Evolutionary conservation across 1,284 basidiomycete genomes (phyloP), one percentile per base, ranked within the genome.

Genomic region (Ceratobasidium sp.): DNA sequence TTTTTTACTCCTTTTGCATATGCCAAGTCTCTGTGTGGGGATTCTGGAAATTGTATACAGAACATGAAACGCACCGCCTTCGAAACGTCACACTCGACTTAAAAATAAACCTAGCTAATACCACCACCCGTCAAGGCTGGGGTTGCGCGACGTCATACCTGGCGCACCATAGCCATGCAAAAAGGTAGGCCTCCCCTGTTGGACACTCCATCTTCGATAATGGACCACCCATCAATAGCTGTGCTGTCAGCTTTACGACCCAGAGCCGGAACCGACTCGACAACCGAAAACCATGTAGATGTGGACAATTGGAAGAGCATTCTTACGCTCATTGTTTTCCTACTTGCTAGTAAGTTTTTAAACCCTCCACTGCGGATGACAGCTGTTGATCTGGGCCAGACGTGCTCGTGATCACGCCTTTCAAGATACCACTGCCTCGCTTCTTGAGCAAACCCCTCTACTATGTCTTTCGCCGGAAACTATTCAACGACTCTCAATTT

Each of bases 311-410:
- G 79, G 48, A 74, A 78, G 55, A 79, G 88, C 16, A 87, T 93
- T 72, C 85, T 89, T 32, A 89, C 89, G 0, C 81, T 94, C 36
- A 82, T 91, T 52, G 78, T 92, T 16, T 95, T 94, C 81, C 83
- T 93, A 75, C 65, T 89, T 53, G 90, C 92, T 62, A 94, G 92
- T 87, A 74, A 80, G 85, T 39, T 12, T 23, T 14, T 34, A 10
- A 16, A 18, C 21, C 53, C 61, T 52, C 18, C 41, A 64, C 18
- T 3, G 0, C n/a, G 18, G 23, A 39, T 14, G 26, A 39, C 3
- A 28, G 21, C 34, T 3, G 58, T 45, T 46, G 5, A 3, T 9
- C 30, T 50, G 34, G 8, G 46, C 59, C 74, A 87, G 86, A 87
- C 75, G 76, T 86, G 46, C 85, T 91, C 60, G 91, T 93, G 0